Evolutionary conservation across 306 rosid species (phyloP).

Genomic region (Ammopiptanthus mongolicus): DNA sequence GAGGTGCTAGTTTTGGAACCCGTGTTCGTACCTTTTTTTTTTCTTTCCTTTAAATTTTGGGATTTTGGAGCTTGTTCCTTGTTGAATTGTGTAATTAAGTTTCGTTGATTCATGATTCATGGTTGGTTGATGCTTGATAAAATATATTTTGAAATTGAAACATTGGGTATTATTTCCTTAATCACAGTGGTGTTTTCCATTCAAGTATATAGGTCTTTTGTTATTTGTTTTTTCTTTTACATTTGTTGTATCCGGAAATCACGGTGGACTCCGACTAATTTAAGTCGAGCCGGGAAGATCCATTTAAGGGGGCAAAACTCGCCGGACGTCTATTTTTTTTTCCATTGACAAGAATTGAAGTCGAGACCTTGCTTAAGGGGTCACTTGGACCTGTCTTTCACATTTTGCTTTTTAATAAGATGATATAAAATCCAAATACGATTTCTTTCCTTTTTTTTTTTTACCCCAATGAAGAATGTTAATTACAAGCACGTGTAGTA

Average conservation of each 20-base stretch:
- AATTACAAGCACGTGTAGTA: neutral
- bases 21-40: neutral
- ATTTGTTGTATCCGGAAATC: too few species aligned
- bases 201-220: neutral
- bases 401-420: neutral
- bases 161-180: neutral
- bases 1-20: slow-evolving; percentile 57
- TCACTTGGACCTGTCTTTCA: too few species aligned
- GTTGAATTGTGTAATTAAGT: slow-evolving; percentile 1
- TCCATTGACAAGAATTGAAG: too few species aligned
- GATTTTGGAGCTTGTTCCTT: neutral
- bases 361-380: too few species aligned
- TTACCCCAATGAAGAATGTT: neutral
- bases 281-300: too few species aligned
- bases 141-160: neutral
- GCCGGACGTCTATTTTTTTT: too few species aligned
- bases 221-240: neutral
- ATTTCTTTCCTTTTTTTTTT: neutral
- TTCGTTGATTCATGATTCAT: neutral
- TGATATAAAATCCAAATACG: neutral
- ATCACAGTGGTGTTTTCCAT: neutral
- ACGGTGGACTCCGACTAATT: too few species aligned
- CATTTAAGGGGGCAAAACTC: too few species aligned
- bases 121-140: neutral
- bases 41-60: neutral